Evolutionary conservation across 2,329 filamentous ascomycete species (phyloP).

Genomic region (Cryphonectria parasitica): DNA sequence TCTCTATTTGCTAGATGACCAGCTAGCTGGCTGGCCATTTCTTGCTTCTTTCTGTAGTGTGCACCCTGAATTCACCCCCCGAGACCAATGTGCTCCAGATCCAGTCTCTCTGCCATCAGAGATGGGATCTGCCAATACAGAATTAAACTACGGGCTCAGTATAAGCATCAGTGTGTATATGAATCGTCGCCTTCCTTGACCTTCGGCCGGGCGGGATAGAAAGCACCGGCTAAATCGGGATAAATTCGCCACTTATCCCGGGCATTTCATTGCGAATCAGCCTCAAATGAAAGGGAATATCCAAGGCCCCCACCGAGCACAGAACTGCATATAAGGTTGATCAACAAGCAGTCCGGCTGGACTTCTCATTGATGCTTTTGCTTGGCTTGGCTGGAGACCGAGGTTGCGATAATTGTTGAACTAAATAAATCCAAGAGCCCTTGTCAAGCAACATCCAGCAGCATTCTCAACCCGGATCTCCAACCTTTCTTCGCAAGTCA

Average conservation of each 20-base stretch:
- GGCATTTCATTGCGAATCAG: background rate
- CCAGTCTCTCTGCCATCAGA: too few relatives aligned
- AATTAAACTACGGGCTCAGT: background rate
- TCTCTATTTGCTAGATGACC: too few relatives aligned
- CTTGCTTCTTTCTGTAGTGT: too few relatives aligned
- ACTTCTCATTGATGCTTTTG: too few relatives aligned
- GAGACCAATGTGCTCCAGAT: too few relatives aligned
- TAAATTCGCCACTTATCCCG: background rate
- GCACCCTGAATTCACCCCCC: too few relatives aligned
- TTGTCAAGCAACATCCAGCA: too few relatives aligned
- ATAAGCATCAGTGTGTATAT: background rate
- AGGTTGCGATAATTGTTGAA: too few relatives aligned
- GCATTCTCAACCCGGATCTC: too few relatives aligned
- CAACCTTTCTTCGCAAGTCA: background rate
- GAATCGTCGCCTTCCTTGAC: background rate
- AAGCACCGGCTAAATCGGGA: conserved; percentile 7
- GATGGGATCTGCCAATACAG: background rate
- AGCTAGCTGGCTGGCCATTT: too few relatives aligned
- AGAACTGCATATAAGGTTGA: background rate
- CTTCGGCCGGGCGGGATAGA: background rate
- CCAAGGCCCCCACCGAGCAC: background rate
- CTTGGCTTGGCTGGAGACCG: too few relatives aligned
- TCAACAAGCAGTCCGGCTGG: background rate
- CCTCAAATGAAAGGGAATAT: background rate
- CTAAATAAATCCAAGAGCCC: too few relatives aligned